These are phyloP conservation scores for Cucurbitaria berberidis DNA, from an alignment of 2,329 filamentous ascomycete genomes.

Conservation along the genomic window DNA sequence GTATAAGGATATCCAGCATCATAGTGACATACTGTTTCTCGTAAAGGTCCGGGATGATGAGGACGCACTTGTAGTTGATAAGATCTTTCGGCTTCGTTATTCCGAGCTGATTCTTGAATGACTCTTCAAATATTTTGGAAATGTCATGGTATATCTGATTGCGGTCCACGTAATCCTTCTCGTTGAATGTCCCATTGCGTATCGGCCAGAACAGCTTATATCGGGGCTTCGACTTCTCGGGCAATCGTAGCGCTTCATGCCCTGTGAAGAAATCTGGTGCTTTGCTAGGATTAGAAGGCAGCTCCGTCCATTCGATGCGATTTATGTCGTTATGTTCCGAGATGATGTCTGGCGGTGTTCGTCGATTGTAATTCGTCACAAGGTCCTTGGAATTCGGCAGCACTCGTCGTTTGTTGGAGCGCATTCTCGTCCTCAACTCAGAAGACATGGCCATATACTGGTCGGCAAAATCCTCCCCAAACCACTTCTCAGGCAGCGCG, in stretches of 20 bases:
- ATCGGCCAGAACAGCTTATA: constrained; percentile 96
- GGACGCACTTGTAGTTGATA: constrained; percentile 92
- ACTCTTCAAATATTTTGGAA: constrained; percentile 83
- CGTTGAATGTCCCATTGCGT: constrained; percentile 84
- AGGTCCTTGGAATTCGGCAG: constrained; percentile 97
- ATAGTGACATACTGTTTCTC: constrained; percentile 91
- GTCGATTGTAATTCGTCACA: constrained; percentile 91
- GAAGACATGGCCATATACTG: constrained; percentile 81
- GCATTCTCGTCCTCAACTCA: constrained; percentile 89
- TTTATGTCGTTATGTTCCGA: constrained; percentile 93
- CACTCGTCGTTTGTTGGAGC: constrained; percentile 90
- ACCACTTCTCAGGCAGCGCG: constrained; percentile 74
- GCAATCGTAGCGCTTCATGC: constrained; percentile 80
- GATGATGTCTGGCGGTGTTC: constrained; percentile 83
- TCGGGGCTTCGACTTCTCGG: constrained; percentile 84
- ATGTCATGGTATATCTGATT: constrained; percentile 86
- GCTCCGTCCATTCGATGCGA: constrained; percentile 93
- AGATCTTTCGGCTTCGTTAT: constrained; percentile 79
- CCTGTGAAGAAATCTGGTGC: constrained; percentile 83
- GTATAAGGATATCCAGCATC: constrained; percentile 82
- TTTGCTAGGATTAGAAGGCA: constrained; percentile 63
- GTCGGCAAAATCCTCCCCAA: constrained; percentile 75
- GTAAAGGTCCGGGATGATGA: constrained; percentile 95
- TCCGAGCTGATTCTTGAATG: constrained; percentile 83
- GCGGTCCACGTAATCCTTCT: constrained; percentile 81